Evolutionary conservation across 2,329 filamentous ascomycete species (phyloP), one percentile per base, ranked within the genome.

Genomic region (Aspergillus tanneri): DNA sequence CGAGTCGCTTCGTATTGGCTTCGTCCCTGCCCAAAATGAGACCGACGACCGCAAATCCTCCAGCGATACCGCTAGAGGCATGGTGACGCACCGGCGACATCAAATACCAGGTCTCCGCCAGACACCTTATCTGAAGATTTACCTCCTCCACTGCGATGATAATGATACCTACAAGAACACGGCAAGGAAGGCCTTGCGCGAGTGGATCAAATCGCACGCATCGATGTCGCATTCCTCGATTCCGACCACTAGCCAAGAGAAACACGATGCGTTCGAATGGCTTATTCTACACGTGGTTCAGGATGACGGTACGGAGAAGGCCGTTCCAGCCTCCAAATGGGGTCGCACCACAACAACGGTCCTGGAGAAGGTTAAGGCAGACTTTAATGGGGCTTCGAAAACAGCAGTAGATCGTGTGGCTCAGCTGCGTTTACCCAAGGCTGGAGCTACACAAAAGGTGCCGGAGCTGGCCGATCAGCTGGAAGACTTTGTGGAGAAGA

Each of bases 191-290:
- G 83, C 88, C 57, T 78, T 99, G 27, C 83, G 88, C 42, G 91
- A 97, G 56, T 99, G 93, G 93, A 82, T 97, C 61, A 95, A 93
- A 69, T 76, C 81, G 5, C 80, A 95, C 54, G 84, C 85, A 0
- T 79, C 83, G 0, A 74, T 81, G 0, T 76, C 82, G 2, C 74
- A 80, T 48, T 56, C 65, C 9, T 56, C 67, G 48, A 60, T 60
- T 22, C 65, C 73, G 23, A 67, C 73, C 16, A 88, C 77, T 61
- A 85, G 82, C 16, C 86, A 90, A 62, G 92, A 96, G 64, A 93
- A 95, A 53, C 93, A 99, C 64, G 92, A 99, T 73, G 92, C 93
- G 0, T 96, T 87, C 59, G 93, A 99, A 69, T 97, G 91, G 88
- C 76, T 99, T 56, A 88, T 99, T 46, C 66, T 99, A 18, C 93